Evolutionary conservation across 2,329 filamentous ascomycete genomes (phyloP), one percentile per base, ranked within the genome.

Genomic region (Hymenoscyphus albidus): DNA sequence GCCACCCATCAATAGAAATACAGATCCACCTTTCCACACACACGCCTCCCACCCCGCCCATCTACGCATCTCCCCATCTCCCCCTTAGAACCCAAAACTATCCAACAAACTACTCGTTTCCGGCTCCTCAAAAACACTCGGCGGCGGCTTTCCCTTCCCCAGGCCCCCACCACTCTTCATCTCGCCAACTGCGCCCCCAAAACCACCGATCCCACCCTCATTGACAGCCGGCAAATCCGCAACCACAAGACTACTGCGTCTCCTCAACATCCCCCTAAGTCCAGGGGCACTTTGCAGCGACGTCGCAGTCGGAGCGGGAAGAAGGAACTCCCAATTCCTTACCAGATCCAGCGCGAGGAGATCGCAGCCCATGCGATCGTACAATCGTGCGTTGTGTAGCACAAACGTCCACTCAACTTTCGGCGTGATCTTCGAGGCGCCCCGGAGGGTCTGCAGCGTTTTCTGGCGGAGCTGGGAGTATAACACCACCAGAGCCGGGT

Each of bases 351-450:
- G 80, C 0, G 93, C 95, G 0, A 98, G 83, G 9, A 97, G 77
- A 76, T 97, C 94, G 74, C 95, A 96, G 2, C 95, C 94, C 93
- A 95, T 97, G 9, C 92, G 88, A 75, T 90, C 90, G 74, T 93
- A 98, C 18, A 95, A 81, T 62, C 87, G 83, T 16, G 93, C 92
- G 62, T 92, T 97, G 71, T 95, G 92, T 27, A 96, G 80, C 0
- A 97, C 87, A 74, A 97, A 97, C 39, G 90, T 86, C 91, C 92
- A 96, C 77, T 97, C 93, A 3, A 89, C 87, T 67, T 85, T 85
- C 0, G 91, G 89, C 2, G 87, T 88, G 18, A 97, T 83, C 77
- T 92, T 92, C 0, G 90, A 89, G 6, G 92, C 92, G n/a, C 93
- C 93, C 39, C 89, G 87, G 7, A 97, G 83, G 0, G 92, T 96